phyloP scores from a whole-genome alignment of 2,329 filamentous ascomycete genomes.

The Canariomyces notabilis region DNA sequence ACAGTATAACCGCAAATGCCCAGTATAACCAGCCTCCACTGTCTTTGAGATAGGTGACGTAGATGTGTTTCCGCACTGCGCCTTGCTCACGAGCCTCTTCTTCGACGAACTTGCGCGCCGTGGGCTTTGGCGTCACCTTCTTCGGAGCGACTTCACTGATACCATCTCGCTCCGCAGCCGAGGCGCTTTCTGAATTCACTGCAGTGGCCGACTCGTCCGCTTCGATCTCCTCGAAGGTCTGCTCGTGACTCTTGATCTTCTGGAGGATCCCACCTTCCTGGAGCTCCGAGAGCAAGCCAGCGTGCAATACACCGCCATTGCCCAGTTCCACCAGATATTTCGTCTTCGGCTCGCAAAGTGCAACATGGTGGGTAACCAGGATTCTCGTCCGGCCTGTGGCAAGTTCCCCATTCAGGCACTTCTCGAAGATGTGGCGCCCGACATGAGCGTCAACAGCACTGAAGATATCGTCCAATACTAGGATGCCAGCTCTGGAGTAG shows the following conservation, averaged over 20 bases:
- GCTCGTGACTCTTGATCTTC: slow-evolving; percentile 53
- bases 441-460: slow-evolving; percentile 78
- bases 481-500: slow-evolving; percentile 70
- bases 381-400: slow-evolving; percentile 67
- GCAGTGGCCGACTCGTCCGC: slow-evolving; percentile 49
- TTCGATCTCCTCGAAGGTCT: slow-evolving; percentile 39
- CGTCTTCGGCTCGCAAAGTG: slow-evolving; percentile 63
- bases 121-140: slow-evolving; percentile 46
- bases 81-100: slow-evolving; percentile 70
- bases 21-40: slow-evolving; percentile 62
- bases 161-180: slow-evolving; percentile 37
- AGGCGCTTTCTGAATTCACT: slow-evolving; percentile 51
- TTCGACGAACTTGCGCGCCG: slow-evolving; percentile 66
- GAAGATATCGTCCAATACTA: slow-evolving; percentile 80
- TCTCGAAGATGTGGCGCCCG: slow-evolving; percentile 71
- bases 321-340: slow-evolving; percentile 71
- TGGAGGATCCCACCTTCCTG: slow-evolving; percentile 51
- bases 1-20: slow-evolving; percentile 49
- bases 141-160: slow-evolving; percentile 38
- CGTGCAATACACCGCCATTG: slow-evolving; percentile 59
- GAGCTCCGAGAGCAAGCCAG: slow-evolving; percentile 63
- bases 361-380: slow-evolving; percentile 75
- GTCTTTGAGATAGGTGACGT: slow-evolving; percentile 59
- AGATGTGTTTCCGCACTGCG: slow-evolving; percentile 62
- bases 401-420: slow-evolving; percentile 67